Evolutionary conservation across 306 rosid species (phyloP), one percentile per base, ranked within the genome.

Genomic region (Macrotyloma uniflorum): DNA sequence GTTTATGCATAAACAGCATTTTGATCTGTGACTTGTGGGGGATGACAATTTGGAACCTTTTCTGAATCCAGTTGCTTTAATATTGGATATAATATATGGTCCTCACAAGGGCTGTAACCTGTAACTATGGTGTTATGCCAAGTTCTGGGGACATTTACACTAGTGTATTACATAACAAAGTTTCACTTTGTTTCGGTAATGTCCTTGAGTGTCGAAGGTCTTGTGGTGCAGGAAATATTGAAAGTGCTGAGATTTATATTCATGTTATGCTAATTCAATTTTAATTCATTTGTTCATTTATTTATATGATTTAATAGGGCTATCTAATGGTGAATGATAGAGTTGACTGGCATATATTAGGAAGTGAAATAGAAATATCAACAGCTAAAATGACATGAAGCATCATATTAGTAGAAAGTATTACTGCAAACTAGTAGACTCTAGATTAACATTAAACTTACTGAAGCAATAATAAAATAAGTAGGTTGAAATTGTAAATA

Each of bases 1-100:
- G 98, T 89, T 85, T 10, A 58, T 65, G 69, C 84, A 38, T 70
- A 36, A 5, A 5, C 13, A 76, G 16, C 45, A 70, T 50, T 75
- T 80, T 30, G 22, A 55, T 46, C 70, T 59, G 19, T 10, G 32
- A 43, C 19, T 67, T 61, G 5, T 32, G 69, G 69, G 40, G 65
- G 71, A 65, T 68, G 84, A 55, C 45, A 54, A 53, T 24, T 40
- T 54, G 22, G 50, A 67, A 22, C 8, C 7, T 42, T 55, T 14
- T 32, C 18, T 70, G 69, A 57, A 72, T 65, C 28, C 18, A 30
- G 16, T 55, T 78, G 59, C 72, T 69, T 70, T 77, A 32, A 57
- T 46, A 47, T 23, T 43, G 58, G 58, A 55, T 14, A 45, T 61
- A 75, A 22, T 57, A 18, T 35, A 58, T 57, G 65, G 23, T 74